phyloP scores from a whole-genome alignment of 2,329 filamentous ascomycete species.

The Chaetomium olivaceum region DNA sequence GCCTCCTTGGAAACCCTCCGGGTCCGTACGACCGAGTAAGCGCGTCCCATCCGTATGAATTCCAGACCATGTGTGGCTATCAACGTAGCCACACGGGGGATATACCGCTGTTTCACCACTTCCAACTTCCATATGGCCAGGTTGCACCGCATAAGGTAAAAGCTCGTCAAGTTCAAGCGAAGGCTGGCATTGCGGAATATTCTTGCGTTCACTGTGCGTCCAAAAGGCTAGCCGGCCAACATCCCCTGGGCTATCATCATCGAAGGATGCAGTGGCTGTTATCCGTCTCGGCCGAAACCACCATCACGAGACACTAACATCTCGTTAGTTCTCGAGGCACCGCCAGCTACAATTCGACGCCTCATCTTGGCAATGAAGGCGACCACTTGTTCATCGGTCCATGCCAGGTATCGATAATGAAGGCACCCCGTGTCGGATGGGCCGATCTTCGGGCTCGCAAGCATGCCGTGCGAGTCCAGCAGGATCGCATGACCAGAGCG shows the following conservation, averaged over 20 bases:
- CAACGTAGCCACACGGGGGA: constrained; percentile 3
- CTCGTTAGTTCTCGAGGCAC: neutral
- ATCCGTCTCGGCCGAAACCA: constrained; percentile 9
- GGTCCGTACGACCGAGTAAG: neutral
- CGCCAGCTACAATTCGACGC: constrained; percentile 1
- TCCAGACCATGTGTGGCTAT: neutral
- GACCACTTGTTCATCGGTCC: neutral
- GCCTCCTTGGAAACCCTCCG: constrained; percentile 2
- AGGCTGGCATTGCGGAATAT: neutral
- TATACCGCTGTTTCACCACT: constrained; percentile 5
- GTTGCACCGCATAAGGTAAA: constrained; percentile 3
- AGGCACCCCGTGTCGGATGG: neutral
- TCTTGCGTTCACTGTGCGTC: neutral
- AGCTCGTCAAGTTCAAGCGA: constrained; percentile 1
- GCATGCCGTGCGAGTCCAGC: constrained; percentile 13
- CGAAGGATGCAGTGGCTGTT: neutral
- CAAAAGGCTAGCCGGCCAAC: neutral
- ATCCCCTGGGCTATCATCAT: neutral
- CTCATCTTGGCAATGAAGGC: constrained; percentile 21
- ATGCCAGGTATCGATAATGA: neutral
- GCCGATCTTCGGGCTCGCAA: neutral
- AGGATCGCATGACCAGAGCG: neutral
- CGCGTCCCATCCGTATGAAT: neutral
- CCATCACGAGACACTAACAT: neutral
- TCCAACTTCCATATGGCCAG: neutral